Evolutionary conservation across 345 rosid species (phyloP).

Genomic region (Populus nigra): DNA sequence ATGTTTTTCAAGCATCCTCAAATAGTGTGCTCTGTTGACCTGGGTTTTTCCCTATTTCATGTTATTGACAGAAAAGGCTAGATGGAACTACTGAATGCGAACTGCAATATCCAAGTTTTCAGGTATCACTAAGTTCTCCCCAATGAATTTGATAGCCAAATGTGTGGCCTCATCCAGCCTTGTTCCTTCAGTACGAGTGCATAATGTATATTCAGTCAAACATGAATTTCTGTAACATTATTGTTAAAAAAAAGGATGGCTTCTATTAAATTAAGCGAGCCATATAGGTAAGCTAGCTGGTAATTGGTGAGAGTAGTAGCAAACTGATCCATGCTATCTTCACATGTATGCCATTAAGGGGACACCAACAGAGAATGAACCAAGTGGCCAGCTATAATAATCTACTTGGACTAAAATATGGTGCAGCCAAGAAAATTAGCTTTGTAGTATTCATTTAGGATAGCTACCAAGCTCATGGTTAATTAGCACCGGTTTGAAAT

Average conservation of each 20-base stretch:
- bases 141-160: neutral
- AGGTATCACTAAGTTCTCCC: slow-evolving; percentile 42
- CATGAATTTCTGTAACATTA: neutral
- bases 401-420: neutral
- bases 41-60: neutral
- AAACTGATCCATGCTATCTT: neutral
- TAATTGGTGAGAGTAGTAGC: neutral
- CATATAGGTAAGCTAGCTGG: neutral
- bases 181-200: neutral
- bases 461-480: neutral
- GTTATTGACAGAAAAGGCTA: slow-evolving; percentile 53
- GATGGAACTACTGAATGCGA: slow-evolving; percentile 63
- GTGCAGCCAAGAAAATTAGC: neutral
- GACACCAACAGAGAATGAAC: neutral
- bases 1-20: neutral
- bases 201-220: neutral
- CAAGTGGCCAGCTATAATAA: neutral
- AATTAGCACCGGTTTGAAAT: neutral
- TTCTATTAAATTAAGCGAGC: neutral
- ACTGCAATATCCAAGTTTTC: slow-evolving; percentile 69
- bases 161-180: neutral
- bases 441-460: neutral
- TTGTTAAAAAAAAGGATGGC: neutral
- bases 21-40: neutral
- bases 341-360: neutral